Evolutionary conservation across 371 early-diverging fungal genomes (phyloP), one percentile per base, ranked within the genome.

Genomic region (Dinochytrium kinnereticum): DNA sequence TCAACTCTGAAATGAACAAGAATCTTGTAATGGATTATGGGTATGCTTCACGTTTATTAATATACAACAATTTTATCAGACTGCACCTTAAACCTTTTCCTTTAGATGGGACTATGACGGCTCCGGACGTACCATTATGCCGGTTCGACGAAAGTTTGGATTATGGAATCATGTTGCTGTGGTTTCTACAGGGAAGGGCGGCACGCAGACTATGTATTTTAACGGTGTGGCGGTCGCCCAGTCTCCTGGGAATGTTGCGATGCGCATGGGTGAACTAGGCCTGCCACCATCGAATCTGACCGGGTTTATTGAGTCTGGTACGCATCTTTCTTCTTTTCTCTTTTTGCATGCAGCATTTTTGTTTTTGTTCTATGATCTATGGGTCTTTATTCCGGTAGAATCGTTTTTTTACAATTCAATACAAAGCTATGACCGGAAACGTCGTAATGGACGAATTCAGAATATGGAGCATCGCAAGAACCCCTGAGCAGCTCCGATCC

Each of bases 11-110:
- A 59, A 34, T 59, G 15, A 44, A 44, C 57, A 38, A 38, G 44
- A 55, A 70, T 33, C 51, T 70, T n/a, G 59, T 59, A 1, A 31
- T 70, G 51, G 70, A 70, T 53, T 70, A 70, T 38, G 70, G 57
- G 69, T 51, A n/a, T 21, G 55, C 26, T 5, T 44, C 49, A 44
- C 10, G 49, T n/a, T n/a, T n/a, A n/a, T n/a, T n/a, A n/a, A n/a
- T n/a, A n/a, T n/a, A n/a, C n/a, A n/a, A n/a, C n/a, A n/a, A n/a
- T 24, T 13, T 5, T 21, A 53, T 5, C 10, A 53, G 26, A 53
- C 13, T 53, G 10, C 5, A 26, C 10, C 26, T 53, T 19, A 44
- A 26, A 53, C 55, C 17, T 53, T 53, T 13, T n/a, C 13, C 38
- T 17, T 57, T 57, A 36, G 64, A 36, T 66, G 66, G 66, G 44